Evolutionary conservation across 83 land plant species (phyloP), one percentile per base, ranked within the genome.

Genomic region (Diphasiastrum complanatum): DNA sequence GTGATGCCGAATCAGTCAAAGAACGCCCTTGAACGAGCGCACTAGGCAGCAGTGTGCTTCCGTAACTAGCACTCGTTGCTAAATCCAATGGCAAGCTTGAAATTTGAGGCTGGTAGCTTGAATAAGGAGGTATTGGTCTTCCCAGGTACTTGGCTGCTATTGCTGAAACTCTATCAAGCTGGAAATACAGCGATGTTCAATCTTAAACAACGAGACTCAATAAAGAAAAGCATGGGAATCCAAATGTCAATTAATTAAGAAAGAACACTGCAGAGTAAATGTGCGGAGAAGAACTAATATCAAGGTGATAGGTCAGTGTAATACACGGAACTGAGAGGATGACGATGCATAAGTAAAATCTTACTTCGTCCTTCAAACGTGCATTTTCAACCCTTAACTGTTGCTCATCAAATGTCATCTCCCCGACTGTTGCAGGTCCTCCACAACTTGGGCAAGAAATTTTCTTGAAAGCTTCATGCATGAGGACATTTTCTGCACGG

Each of bases 71-170:
- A 63, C 83, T 47, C 40, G 57, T 59, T 49, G 73, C 40, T 28
- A 82, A 74, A 19, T 82, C 89, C 22, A 76, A 64, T 2, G 85
- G 68, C 0, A 83, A 75, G 10, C 22, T 61, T 63, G 40, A 20
- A 20, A 33, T 59, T 59, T 2, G 64, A 19, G 68, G 60, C 34
- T 33, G 29, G 61, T 31, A 20, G 2, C 61, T 3, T 4, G 67
- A 30, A 19, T 68, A 46, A 0, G 69, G 59, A 11, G 70, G 70
- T 65, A 80, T 32, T 35, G 87, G 84, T 65, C 82, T 80, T 22
- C 91, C 91, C 6, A 86, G 81, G 41, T 80, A 80, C 70, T 86
- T 86, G 41, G 84, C 85, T 20, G 84, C 91, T 6, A 86, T 78
- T 23, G 77, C 81, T 1, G 84, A 80, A 26, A 86, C 78, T 65